Evolutionary conservation across 257 asterid genomes (phyloP).

Genomic region (Handroanthus guayacan): DNA sequence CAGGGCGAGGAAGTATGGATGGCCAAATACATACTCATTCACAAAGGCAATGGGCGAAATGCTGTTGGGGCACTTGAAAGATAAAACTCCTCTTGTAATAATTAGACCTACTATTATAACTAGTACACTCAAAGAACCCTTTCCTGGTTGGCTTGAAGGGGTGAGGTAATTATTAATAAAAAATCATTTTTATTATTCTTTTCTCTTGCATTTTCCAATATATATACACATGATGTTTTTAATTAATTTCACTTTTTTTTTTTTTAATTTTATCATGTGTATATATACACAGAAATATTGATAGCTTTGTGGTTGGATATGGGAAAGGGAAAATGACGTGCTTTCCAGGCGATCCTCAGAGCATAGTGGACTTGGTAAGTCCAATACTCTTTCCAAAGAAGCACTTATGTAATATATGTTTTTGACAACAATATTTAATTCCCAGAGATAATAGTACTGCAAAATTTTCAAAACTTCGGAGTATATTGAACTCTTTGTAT

Average conservation of each 20-base stretch:
- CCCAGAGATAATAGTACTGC: too few relatives aligned
- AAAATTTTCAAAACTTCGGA: too few relatives aligned
- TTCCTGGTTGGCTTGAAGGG: slow-evolving; percentile 74
- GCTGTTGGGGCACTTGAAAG: slow-evolving; percentile 47
- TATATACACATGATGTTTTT: background rate
- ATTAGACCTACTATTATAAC: slow-evolving; percentile 63
- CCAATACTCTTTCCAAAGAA: background rate
- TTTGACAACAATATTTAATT: too few relatives aligned
- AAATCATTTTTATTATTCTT: background rate
- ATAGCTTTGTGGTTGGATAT: slow-evolving; percentile 57
- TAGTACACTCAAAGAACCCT: slow-evolving; percentile 65
- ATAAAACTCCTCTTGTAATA: slow-evolving; percentile 43
- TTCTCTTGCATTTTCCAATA: background rate
- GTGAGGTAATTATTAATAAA: slow-evolving; percentile 41
- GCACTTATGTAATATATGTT: too few relatives aligned
- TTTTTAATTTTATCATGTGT: background rate
- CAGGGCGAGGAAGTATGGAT: slow-evolving; percentile 65
- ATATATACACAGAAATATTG: slow-evolving; percentile 48
- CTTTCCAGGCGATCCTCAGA: slow-evolving; percentile 53
- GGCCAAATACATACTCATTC: slow-evolving; percentile 68
- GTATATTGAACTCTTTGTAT: too few relatives aligned
- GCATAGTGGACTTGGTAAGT: slow-evolving; percentile 56
- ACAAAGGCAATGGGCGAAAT: slow-evolving; percentile 82
- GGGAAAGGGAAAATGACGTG: slow-evolving; percentile 64
- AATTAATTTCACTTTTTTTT: background rate